A percentile compares a stretch with the other conserved stretches of the same genome.
phyloP scores from a whole-genome alignment of 2,329 filamentous ascomycete genomes.

The Lachnellula willkommii region DNA sequence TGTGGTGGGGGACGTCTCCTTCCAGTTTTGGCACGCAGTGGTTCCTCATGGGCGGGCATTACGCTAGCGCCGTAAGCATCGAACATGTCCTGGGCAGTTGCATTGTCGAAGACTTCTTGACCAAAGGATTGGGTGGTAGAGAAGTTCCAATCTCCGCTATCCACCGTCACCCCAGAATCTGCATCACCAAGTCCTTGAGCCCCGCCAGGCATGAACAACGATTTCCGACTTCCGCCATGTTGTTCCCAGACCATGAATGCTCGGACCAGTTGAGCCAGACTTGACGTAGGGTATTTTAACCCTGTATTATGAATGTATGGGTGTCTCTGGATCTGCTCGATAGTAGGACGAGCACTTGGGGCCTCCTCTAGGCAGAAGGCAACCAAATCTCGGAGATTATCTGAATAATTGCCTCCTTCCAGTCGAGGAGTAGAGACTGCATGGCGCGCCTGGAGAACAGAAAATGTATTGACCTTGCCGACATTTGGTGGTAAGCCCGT shows the following conservation, averaged over 20 bases:
- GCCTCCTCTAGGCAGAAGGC: slow-evolving; percentile 68
- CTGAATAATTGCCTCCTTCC: slow-evolving; percentile 66
- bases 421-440: slow-evolving; percentile 61
- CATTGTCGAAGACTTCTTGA: slow-evolving; percentile 46
- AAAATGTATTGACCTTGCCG: slow-evolving; percentile 43
- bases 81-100: slow-evolving; percentile 53
- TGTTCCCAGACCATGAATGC: slow-evolving; percentile 73
- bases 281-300: slow-evolving; percentile 57
- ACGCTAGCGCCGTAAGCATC: slow-evolving; percentile 56
- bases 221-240: slow-evolving; percentile 63
- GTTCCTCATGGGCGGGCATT: slow-evolving; percentile 45
- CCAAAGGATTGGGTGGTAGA: slow-evolving; percentile 62
- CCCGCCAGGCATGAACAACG: slow-evolving; percentile 55
- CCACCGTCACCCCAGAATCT: slow-evolving; percentile 38
- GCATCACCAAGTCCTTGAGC: slow-evolving; percentile 43
- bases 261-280: slow-evolving; percentile 60
- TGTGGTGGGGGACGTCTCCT: slow-evolving; percentile 53
- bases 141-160: slow-evolving; percentile 62
- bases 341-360: slow-evolving; percentile 61
- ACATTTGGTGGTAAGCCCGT: slow-evolving; percentile 71
- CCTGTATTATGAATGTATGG: slow-evolving; percentile 61
- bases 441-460: slow-evolving; percentile 49
- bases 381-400: slow-evolving; percentile 62
- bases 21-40: slow-evolving; percentile 45
- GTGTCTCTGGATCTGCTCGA: slow-evolving; percentile 65